Conservation (phyloP, 2,329 filamentous ascomycete genomes). For the Hypocreales sp. region DNA sequence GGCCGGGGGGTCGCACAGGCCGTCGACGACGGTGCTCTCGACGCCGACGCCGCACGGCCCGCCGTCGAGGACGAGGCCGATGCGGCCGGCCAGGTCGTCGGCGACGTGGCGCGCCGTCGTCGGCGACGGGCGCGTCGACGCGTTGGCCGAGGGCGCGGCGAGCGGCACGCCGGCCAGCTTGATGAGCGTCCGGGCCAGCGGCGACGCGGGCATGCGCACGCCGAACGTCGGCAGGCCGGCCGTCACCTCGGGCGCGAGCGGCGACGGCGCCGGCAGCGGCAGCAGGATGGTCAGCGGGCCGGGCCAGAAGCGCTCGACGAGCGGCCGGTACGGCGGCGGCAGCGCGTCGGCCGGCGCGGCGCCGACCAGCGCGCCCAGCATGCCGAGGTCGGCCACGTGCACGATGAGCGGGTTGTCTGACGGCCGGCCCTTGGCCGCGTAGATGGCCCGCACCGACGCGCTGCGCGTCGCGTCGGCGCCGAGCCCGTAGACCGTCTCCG, state of each 20-base stretch:
- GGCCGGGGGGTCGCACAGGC: slow-evolving; percentile 63
- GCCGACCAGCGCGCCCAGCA: slow-evolving; percentile 50
- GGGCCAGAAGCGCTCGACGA: slow-evolving; percentile 83
- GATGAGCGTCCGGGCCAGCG: slow-evolving; percentile 80
- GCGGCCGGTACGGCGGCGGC: slow-evolving; percentile 58
- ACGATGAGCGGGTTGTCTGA: slow-evolving; percentile 93
- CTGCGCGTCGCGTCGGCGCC: slow-evolving; percentile 90
- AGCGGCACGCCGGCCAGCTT: slow-evolving; percentile 62
- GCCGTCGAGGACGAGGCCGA: slow-evolving; percentile 79
- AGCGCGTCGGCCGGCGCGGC: slow-evolving; percentile 27
- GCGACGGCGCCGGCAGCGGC: slow-evolving; percentile 52
- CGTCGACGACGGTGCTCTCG: slow-evolving; percentile 94
- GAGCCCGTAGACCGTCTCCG: slow-evolving; percentile 92
- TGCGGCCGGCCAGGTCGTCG: slow-evolving; percentile 68
- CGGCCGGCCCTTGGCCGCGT: slow-evolving; percentile 75
- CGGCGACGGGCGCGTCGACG: slow-evolving; percentile 82
- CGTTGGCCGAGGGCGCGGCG: slow-evolving; percentile 87
- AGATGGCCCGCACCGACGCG: slow-evolving; percentile 78
- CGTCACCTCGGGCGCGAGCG: slow-evolving; percentile 81
- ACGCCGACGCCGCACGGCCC: slow-evolving; percentile 79
- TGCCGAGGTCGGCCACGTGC: slow-evolving; percentile 68
- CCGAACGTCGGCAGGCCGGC: slow-evolving; percentile 75
- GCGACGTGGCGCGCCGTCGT: slow-evolving; percentile 81
- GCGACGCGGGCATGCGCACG: slow-evolving; percentile 72
- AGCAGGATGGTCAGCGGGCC: slow-evolving; percentile 86